Evolutionary conservation across 106 monocot species (phyloP).

Genomic region (Vanilla planifolia): DNA sequence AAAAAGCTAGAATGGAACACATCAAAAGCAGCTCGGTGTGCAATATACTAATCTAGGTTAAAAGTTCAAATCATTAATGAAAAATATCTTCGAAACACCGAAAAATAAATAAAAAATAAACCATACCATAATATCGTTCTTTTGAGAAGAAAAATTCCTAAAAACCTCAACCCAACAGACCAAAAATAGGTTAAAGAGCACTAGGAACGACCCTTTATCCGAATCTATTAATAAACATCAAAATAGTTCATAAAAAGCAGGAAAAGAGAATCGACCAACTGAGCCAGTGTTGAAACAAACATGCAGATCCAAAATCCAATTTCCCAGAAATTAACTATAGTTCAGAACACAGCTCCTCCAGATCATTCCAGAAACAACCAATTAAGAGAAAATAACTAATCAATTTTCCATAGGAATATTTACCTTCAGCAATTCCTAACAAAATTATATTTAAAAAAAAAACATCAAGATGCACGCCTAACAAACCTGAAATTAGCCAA

Average conservation of each 20-base stretch:
- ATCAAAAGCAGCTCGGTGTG: neutral
- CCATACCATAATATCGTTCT: too few relatives aligned
- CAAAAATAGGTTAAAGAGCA: too few relatives aligned
- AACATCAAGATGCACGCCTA: neutral
- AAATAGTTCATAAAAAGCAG: too few relatives aligned
- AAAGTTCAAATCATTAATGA: neutral
- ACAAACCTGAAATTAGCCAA: neutral
- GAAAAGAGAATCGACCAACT: too few relatives aligned
- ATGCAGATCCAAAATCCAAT: neutral
- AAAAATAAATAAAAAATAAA: neutral
- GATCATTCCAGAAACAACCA: neutral
- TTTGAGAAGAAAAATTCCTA: too few relatives aligned
- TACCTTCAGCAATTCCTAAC: neutral
- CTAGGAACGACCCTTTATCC: too few relatives aligned
- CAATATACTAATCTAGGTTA: neutral
- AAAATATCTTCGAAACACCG: neutral
- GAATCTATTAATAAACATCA: too few relatives aligned
- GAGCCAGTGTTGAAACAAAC: constrained; percentile 3
- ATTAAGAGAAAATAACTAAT: neutral
- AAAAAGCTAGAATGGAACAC: neutral
- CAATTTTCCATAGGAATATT: neutral
- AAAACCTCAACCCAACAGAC: too few relatives aligned
- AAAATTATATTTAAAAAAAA: neutral
- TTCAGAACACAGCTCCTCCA: neutral
- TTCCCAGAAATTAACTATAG: neutral